Percentiles rank a stretch among this genome's conserved stretches.
phyloP scores from a whole-genome alignment of 2,329 filamentous ascomycete genomes.

The Fusarium hostae region DNA sequence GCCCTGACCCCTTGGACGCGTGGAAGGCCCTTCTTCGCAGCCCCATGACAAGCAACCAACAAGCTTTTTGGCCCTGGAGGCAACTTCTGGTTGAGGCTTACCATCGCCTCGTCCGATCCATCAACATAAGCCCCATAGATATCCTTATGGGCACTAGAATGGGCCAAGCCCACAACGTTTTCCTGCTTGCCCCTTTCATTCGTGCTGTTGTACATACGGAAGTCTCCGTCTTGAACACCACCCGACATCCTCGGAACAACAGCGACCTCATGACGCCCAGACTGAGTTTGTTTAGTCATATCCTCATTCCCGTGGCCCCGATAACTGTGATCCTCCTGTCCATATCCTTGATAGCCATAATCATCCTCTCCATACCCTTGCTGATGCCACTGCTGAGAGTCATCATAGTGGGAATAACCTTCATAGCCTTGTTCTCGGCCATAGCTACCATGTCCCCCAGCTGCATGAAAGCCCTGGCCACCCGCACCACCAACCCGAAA shows the following conservation, averaged over 20 bases:
- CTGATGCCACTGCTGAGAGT: background rate
- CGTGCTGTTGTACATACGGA: background rate
- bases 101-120: background rate
- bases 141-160: too few relatives aligned
- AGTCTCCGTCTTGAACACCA: background rate
- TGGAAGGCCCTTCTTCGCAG: too few relatives aligned
- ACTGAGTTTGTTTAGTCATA: background rate
- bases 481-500: background rate
- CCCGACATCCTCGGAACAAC: rapidly evolving
- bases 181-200: background rate
- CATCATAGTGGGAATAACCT: background rate
- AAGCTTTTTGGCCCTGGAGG: too few relatives aligned
- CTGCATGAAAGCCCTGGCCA: background rate
- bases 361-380: background rate
- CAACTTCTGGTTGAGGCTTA: background rate
- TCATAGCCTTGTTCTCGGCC: background rate
- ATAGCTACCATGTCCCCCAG: background rate
- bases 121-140: too few relatives aligned
- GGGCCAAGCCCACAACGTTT: background rate
- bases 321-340: background rate
- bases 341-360: background rate
- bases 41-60: too few relatives aligned
- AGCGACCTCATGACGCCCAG: background rate
- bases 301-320: background rate
- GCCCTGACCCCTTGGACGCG: too few relatives aligned